Conservation (phyloP, 2,329 filamentous ascomycete genomes). For the Rugonectria rugulosa region DNA sequence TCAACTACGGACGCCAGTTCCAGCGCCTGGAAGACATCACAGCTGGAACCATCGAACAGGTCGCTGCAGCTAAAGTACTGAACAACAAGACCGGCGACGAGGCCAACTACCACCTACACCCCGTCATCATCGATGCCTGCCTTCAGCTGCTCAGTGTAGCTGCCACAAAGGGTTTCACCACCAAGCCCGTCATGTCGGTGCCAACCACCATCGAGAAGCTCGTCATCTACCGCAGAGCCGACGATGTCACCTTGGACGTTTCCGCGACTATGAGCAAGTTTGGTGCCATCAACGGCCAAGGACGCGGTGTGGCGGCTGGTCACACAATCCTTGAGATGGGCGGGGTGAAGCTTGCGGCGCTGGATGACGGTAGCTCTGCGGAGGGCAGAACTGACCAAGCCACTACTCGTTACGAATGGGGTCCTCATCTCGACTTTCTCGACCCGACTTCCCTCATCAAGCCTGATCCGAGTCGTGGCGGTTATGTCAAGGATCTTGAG, state of each 20-base stretch:
- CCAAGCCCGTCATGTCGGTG: constrained; percentile 32
- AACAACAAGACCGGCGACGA: constrained; percentile 28
- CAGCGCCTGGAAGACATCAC: constrained; percentile 33
- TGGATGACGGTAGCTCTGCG: constrained; percentile 31
- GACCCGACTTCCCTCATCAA: constrained; percentile 35
- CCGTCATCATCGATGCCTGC: constrained; percentile 29
- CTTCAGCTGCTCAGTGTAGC: constrained; percentile 13
- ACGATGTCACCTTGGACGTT: constrained; percentile 5
- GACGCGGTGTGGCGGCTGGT: constrained; percentile 1
- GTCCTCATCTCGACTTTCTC: constrained; percentile 42
- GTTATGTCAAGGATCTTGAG: constrained; percentile 33
- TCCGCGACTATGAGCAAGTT: constrained; percentile 9
- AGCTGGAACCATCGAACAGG: constrained; percentile 20
- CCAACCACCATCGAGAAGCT: constrained; percentile 40
- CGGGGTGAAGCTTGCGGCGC: constrained; percentile 33
- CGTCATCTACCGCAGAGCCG: constrained; percentile 7
- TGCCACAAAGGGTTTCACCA: constrained; percentile 27
- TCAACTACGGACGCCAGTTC: constrained; percentile 44
- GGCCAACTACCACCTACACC: constrained; percentile 46
- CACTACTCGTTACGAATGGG: constrained; percentile 41
- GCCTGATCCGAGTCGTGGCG: constrained; percentile 7
- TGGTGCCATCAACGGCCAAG: constrained; percentile 3
- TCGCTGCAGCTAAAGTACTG: constrained; percentile 28
- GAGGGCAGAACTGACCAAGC: constrained; percentile 34
- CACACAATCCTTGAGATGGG: not conserved